Percentiles rank a stretch among this genome's conserved stretches.
Conservation (phyloP, 768 basidiomycete species). For the Termitomyces heimii region DNA sequence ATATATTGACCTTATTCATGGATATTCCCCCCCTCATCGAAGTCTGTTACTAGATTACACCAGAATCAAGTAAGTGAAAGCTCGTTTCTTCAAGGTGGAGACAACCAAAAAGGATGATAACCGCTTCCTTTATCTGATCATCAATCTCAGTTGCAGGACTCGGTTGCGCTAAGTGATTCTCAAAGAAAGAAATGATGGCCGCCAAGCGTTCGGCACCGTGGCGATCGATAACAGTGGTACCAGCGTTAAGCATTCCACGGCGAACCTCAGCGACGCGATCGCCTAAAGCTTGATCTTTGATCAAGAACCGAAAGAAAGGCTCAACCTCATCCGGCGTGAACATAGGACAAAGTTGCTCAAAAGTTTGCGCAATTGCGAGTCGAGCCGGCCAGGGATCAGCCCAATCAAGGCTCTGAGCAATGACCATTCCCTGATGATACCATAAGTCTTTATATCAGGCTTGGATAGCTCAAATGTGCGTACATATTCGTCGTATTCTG, state of each 20-base stretch:
- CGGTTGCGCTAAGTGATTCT: slow-evolving; percentile 58
- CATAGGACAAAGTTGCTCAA: slow-evolving; percentile 60
- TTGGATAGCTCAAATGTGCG: slow-evolving; percentile 18
- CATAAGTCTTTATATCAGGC: not conserved
- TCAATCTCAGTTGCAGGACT: slow-evolving; percentile 61
- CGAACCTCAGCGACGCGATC: slow-evolving; percentile 81
- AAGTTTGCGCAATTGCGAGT: slow-evolving; percentile 62
- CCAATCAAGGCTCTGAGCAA: slow-evolving; percentile 79
- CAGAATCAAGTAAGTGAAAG: slow-evolving; percentile 33
- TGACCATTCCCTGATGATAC: slow-evolving; percentile 77
- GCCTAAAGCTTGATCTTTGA: slow-evolving; percentile 82
- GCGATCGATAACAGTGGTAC: slow-evolving; percentile 72
- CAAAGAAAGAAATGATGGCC: slow-evolving; percentile 76
- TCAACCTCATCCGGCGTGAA: slow-evolving; percentile 59
- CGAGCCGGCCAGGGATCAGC: slow-evolving; percentile 87
- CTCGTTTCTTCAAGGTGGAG: slow-evolving; percentile 24
- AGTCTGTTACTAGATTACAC: slow-evolving; percentile 53
- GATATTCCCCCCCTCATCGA: slow-evolving; percentile 45
- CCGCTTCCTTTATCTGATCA: slow-evolving; percentile 91
- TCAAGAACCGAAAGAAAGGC: slow-evolving; percentile 80
- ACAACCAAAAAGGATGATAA: slow-evolving; percentile 91
- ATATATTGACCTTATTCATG: slow-evolving; percentile 52
- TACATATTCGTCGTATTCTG: slow-evolving; percentile 92
- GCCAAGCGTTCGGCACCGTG: slow-evolving; percentile 72
- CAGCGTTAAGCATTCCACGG: slow-evolving; percentile 83